phyloP scores from a whole-genome alignment of 441 rosid genomes.

The Omphalea diandra region DNA sequence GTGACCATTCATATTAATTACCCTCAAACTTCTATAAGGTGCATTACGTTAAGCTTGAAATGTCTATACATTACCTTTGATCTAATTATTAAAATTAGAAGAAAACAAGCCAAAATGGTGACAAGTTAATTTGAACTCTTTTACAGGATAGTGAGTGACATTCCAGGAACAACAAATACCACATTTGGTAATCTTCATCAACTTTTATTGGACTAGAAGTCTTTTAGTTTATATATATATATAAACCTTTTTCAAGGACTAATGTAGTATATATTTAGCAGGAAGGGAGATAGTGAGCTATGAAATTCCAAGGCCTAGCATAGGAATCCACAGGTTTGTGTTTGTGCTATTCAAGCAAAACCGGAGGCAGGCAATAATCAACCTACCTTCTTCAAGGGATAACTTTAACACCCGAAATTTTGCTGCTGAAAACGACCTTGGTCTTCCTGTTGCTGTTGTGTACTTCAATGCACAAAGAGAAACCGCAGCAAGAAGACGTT shows the following conservation, averaged over 20 bases:
- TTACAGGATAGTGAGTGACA: conserved; percentile 84
- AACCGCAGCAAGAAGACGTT: conserved; percentile 92
- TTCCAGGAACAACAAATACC: conserved; percentile 92
- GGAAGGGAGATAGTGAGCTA: conserved; percentile 73
- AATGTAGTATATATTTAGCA: conserved; percentile 25
- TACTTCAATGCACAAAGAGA: conserved; percentile 92
- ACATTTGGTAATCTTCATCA: conserved; percentile 71
- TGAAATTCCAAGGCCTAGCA: conserved; percentile 87
- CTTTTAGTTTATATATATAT: no score
- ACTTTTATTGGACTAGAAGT: no score
- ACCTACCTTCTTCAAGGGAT: conserved; percentile 54
- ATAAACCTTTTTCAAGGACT: no score
- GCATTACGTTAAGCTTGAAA: no score
- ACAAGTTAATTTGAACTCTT: no score
- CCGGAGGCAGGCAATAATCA: conserved; percentile 53
- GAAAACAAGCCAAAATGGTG: no score
- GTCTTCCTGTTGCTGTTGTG: conserved; percentile 83
- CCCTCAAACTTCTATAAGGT: no score
- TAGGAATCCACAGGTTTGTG: conserved; percentile 92
- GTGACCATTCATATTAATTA: no score
- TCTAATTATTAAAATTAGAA: no score
- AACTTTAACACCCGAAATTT: conserved; percentile 61
- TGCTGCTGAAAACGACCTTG: conserved; percentile 72
- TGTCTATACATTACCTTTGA: no score
- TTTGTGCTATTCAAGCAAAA: conserved; percentile 76